Percentiles rank a stretch among this genome's conserved stretches.
Conservation (phyloP, 1,284 basidiomycete species). For the Cryptococcus wingfieldii region DNA sequence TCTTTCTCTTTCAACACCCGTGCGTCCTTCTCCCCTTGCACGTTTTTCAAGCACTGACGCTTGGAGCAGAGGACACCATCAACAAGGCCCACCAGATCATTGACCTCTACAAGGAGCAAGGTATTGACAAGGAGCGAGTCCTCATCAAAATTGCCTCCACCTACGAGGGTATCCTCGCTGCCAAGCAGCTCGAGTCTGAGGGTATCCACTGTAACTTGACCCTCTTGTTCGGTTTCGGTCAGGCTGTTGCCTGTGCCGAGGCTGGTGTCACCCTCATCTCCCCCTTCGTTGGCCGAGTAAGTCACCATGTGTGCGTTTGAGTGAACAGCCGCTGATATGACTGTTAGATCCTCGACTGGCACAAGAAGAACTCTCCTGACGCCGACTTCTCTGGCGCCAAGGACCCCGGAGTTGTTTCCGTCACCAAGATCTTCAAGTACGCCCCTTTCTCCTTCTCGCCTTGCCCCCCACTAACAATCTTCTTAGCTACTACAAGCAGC, state of each 20-base stretch:
- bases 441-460: not conserved
- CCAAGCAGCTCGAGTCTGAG: constrained; percentile 88
- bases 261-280: constrained; percentile 97
- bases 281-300: constrained; percentile 93
- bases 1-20: constrained; percentile 90
- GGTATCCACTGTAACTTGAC: constrained; percentile 99
- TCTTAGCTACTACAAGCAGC: constrained; percentile 85
- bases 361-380: constrained; percentile 76
- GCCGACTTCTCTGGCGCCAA: constrained; percentile 74
- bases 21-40: constrained; percentile 13
- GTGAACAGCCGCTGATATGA: not conserved
- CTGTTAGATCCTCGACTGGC: constrained; percentile 83
- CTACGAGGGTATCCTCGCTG: constrained; percentile 99
- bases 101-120: constrained; percentile 83
- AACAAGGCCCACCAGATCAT: constrained; percentile 84
- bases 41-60: not conserved
- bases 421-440: constrained; percentile 86
- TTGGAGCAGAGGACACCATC: constrained; percentile 36
- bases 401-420: constrained; percentile 96
- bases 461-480: not conserved
- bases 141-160: constrained; percentile 99
- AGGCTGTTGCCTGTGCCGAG: constrained; percentile 98
- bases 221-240: constrained; percentile 94
- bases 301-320: constrained; percentile 35
- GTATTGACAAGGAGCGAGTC: constrained; percentile 86